Percentiles rank a stretch among this genome's conserved stretches.
Conservation (phyloP, 2,329 filamentous ascomycete genomes). For the Hypoxylon sp. region DNA sequence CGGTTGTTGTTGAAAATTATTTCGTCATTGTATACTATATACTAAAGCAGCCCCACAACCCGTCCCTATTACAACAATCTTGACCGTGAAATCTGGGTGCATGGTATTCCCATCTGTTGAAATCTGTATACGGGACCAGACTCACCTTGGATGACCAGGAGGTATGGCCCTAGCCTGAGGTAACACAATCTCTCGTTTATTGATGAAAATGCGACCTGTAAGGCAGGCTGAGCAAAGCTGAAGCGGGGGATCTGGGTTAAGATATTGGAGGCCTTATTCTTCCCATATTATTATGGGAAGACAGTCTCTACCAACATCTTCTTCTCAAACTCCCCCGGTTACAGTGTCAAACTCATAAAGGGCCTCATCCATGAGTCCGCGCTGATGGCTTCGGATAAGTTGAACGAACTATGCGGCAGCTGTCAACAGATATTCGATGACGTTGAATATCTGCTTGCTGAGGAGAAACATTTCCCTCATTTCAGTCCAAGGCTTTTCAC, state of each 20-base stretch:
- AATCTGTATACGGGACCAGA: neutral
- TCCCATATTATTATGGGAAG: neutral
- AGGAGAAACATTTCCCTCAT: neutral
- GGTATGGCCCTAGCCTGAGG: no score
- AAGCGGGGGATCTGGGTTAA: neutral
- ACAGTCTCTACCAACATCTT: neutral
- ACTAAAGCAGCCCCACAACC: neutral
- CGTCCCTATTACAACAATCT: neutral
- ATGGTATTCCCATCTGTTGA: neutral
- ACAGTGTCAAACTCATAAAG: neutral
- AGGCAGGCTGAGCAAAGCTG: neutral
- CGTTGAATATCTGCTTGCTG: neutral
- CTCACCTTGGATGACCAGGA: no score
- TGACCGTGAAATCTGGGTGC: neutral
- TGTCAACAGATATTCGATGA: neutral
- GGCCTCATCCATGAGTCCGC: neutral
- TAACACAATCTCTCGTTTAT: neutral
- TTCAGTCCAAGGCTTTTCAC: neutral
- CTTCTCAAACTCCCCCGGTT: neutral
- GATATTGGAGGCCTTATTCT: neutral
- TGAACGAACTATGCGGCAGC: neutral
- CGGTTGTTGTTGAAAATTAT: slow-evolving; percentile 2
- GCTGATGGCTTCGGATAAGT: neutral
- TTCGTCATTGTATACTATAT: neutral
- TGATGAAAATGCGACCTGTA: neutral